Conservation (phyloP, 2,329 filamentous ascomycete genomes). For the Paraconiothyrium brasiliense region DNA sequence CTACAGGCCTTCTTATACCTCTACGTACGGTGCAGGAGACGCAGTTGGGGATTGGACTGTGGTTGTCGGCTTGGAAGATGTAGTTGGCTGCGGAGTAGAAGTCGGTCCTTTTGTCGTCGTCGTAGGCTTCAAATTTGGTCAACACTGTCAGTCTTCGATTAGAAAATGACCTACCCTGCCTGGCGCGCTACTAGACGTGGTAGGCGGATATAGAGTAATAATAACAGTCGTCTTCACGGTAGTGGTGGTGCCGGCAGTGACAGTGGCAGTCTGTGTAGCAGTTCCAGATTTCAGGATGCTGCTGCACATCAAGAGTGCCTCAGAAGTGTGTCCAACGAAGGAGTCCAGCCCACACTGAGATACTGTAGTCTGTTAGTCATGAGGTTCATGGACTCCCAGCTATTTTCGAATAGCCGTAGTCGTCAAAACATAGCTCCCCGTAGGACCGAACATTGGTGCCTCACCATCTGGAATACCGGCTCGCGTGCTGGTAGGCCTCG, state of each 20-base stretch:
- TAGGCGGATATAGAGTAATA: slow-evolving; percentile 35
- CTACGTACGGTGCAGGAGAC: slow-evolving; percentile 40
- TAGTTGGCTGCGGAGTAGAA: slow-evolving; percentile 21
- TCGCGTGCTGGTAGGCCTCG: slow-evolving; percentile 10
- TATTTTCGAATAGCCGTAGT: neutral
- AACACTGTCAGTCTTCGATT: neutral
- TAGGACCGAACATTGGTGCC: neutral
- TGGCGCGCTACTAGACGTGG: slow-evolving; percentile 26
- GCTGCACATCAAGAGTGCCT: slow-evolving; percentile 42
- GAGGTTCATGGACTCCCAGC: neutral
- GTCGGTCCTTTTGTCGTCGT: slow-evolving; percentile 14
- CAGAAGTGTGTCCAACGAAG: slow-evolving; percentile 42
- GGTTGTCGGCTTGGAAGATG: slow-evolving; percentile 16
- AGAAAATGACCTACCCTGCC: slow-evolving; percentile 13
- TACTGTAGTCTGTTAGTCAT: slow-evolving; percentile 8
- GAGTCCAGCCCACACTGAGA: slow-evolving; percentile 38
- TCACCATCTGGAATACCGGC: slow-evolving; percentile 31
- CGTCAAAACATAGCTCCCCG: neutral
- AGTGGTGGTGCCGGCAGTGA: slow-evolving; percentile 29
- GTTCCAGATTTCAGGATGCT: slow-evolving; percentile 40
- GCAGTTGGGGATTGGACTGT: slow-evolving; percentile 25
- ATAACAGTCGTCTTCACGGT: slow-evolving; percentile 34
- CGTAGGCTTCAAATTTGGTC: neutral
- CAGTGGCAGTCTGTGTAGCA: slow-evolving; percentile 34
- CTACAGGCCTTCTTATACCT: neutral